Evolutionary conservation across 2,329 filamentous ascomycete species (phyloP), one percentile per base, ranked within the genome.

Genomic region (Domatiomyces catenatus): DNA sequence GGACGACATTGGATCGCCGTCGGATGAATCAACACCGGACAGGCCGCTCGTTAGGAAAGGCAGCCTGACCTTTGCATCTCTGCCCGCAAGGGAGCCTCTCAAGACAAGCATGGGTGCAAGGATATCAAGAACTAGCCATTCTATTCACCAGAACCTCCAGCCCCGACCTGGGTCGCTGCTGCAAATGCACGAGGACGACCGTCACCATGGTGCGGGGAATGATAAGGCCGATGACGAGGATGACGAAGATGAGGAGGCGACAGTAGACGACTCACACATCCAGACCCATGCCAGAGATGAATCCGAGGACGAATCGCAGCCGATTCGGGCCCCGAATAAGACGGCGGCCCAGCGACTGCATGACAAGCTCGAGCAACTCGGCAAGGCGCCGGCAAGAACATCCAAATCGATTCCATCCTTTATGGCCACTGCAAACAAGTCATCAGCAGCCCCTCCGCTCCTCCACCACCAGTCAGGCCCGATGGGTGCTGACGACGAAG

Each of bases 281-380:
- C 20, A 56, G 43, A 51, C 56, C 19, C 24, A 59, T 7, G 64
- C 66, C 3, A 53, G 61, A 26, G 62, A 71, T 44, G 62, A 73
- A 39, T 68, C 73, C 44, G 67, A 73, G 47, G 62, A 66, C 8
- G 66, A 69, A 15, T 65, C 67, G 1, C 75, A 75, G 44, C 71
- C 73, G 26, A 73, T 75, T 5, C 76, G 74, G 58, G 66, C 75
- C 1, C 83, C 90, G 61, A 87, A 81, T 67, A 93, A 93, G 64
- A 89, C 87, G 0, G 93, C 92, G n/a, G 94, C 92, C 0, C 89
- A 96, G 65, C 76, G 86, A 44, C 73, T 98, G 15, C 88, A 94
- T 57, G 90, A 96, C 60, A 87, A 89, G 60, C 96, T 98, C 60
- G 94, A 81, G 55, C 77, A 81, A 73, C 73, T 84, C 42, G 76